Conservation (phyloP, 2,329 filamentous ascomycete species). For the Sporothrix globosa region DNA sequence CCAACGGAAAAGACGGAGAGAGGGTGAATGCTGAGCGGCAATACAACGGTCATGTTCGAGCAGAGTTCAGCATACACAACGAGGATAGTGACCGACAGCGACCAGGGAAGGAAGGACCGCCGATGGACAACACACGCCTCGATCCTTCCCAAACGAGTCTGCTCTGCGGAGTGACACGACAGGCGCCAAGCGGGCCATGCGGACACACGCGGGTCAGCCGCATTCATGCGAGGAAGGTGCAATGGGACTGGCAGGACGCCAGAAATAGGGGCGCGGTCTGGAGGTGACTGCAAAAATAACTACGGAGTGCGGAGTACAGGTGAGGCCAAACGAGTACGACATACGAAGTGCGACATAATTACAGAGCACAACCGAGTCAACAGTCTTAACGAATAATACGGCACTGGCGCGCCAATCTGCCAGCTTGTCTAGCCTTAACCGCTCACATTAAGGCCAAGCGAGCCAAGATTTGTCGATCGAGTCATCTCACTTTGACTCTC, state of each 20-base stretch:
- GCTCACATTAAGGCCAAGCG: background rate
- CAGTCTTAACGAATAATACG: background rate
- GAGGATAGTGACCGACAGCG: background rate
- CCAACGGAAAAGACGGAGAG: background rate
- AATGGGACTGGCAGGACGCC: background rate
- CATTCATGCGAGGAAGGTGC: slow-evolving; percentile 23
- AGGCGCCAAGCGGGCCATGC: slow-evolving; percentile 4
- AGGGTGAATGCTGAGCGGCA: background rate
- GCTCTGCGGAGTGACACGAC: slow-evolving; percentile 10
- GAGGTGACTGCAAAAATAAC: background rate
- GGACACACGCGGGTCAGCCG: background rate
- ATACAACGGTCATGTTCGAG: background rate
- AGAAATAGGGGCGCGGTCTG: background rate
- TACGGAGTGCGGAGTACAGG: background rate
- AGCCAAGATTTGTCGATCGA: background rate
- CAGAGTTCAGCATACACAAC: background rate
- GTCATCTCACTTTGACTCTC: background rate
- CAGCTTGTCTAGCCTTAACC: background rate
- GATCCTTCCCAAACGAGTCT: slow-evolving; percentile 14
- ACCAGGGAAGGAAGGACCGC: background rate
- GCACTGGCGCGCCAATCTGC: background rate
- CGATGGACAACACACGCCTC: background rate
- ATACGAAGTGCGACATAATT: background rate
- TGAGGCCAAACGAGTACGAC: background rate
- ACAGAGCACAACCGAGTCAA: background rate